These are phyloP conservation scores for Amyloporia xantha DNA, from an alignment of 768 basidiomycete genomes.

Conservation along the genomic window DNA sequence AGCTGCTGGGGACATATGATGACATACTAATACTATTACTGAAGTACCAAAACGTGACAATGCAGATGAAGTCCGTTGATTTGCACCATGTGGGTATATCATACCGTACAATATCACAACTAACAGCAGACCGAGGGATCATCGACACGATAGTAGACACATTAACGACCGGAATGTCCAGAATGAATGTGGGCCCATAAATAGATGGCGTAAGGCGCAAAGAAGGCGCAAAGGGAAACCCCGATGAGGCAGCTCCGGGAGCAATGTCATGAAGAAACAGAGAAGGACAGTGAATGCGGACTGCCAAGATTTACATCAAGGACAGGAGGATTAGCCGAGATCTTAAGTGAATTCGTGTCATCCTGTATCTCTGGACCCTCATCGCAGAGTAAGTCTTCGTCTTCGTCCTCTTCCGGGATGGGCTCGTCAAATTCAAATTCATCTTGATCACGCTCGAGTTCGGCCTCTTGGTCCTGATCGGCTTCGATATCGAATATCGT, in stretches of 20 bases:
- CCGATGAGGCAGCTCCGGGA: too few species aligned
- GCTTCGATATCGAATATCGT: slow-evolving; percentile 57
- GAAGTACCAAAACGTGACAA: too few species aligned
- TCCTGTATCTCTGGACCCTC: not conserved
- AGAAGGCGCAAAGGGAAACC: too few species aligned
- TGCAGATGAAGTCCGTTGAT: too few species aligned
- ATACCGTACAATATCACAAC: not conserved
- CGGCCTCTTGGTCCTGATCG: slow-evolving; percentile 31
- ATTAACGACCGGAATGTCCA: too few species aligned
- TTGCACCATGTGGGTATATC: not conserved
- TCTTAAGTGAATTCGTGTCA: slow-evolving; percentile 8
- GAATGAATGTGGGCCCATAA: too few species aligned
- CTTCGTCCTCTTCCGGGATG: slow-evolving; percentile 61
- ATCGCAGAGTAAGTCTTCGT: slow-evolving; percentile 3
- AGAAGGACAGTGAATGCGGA: slow-evolving; percentile 15
- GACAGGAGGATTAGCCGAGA: slow-evolving; percentile 13
- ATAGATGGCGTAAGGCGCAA: too few species aligned
- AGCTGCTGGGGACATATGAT: too few species aligned
- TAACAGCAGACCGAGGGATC: too few species aligned
- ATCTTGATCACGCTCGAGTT: slow-evolving; percentile 49
- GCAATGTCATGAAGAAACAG: slow-evolving; percentile 7
- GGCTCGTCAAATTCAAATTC: slow-evolving; percentile 63
- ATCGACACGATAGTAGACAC: too few species aligned
- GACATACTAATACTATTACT: too few species aligned
- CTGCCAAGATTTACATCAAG: slow-evolving; percentile 17